Percentiles rank a stretch among this genome's conserved stretches.
Conservation (phyloP, 495 filamentous ascomycete genomes). For the Talaromyces adpressus region DNA sequence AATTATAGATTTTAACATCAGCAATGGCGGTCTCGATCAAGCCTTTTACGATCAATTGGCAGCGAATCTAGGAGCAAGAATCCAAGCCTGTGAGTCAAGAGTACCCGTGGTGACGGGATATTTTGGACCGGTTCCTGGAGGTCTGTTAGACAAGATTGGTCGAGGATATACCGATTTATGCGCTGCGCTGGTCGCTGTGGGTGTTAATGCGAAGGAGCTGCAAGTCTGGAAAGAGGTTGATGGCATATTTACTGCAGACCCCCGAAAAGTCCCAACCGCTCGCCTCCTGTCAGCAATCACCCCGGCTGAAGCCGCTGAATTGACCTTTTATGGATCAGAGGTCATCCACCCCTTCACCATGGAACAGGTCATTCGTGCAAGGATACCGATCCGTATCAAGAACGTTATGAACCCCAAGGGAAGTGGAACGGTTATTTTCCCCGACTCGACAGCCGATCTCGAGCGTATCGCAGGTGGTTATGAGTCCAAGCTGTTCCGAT, state of each 20-base stretch:
- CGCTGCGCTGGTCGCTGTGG: constrained; percentile 75
- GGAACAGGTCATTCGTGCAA: constrained; percentile 92
- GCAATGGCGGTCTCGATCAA: constrained; percentile 56
- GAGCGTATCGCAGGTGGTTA: constrained; percentile 38
- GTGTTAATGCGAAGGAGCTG: constrained; percentile 66
- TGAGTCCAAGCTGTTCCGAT: constrained; percentile 40
- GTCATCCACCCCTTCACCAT: constrained; percentile 98
- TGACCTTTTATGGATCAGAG: constrained; percentile 90
- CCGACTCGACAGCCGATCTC: constrained; percentile 38
- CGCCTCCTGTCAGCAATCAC: constrained; percentile 70
- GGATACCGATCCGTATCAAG: constrained; percentile 93
- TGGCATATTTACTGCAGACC: constrained; percentile 85
- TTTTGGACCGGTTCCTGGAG: constrained; percentile 80
- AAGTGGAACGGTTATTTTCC: constrained; percentile 79
- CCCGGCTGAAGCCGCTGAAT: constrained; percentile 79
- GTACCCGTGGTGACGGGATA: constrained; percentile 80
- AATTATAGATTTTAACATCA: constrained; percentile 55
- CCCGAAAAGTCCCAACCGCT: constrained; percentile 80
- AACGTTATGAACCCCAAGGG: constrained; percentile 93
- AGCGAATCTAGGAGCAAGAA: constrained; percentile 53
- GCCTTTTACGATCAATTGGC: constrained; percentile 75
- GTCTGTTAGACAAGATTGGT: constrained; percentile 70
- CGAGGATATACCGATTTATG: constrained; percentile 89
- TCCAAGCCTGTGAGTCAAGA: constrained; percentile 59
- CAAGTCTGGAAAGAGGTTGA: constrained; percentile 95